Base-by-base conservation (phyloP, 768 basidiomycete genomes). In the Solioccasus polychromus region DNA sequence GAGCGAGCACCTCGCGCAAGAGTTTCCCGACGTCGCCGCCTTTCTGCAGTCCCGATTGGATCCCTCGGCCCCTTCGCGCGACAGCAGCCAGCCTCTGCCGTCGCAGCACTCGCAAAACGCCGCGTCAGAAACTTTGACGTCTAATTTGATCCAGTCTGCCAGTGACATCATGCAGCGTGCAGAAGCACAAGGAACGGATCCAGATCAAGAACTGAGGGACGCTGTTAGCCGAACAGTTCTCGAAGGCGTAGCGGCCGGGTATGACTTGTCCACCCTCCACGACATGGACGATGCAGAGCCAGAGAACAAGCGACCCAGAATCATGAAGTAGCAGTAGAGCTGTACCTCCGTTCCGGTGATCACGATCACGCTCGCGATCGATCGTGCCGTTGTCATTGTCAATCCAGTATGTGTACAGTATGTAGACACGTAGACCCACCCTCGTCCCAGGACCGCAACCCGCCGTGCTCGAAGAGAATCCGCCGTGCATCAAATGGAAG, bases 41-140 rank as follows among this genome's bases (percentile, higher is more conserved):
- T 87, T 78, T 64, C 68, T 91, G 35, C 75, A 78, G 50, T 71
- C 76, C 8, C 59, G 42, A 31, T 51, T 40, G 31, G 45, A 62
- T 20, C 50, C 59, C 42, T 46, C 59, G 45, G 46, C 35, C 23
- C 23, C 14, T 25, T 47, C 40, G 14, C 18, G 23, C 25, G 48
- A 26, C 23, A 25, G 42, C n/a, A 35, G 53, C 30, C 44, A 47
- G 11, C 48, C 46, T 14, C 63, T 62, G 42, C 80, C 76, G 2
- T 87, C 85, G 5, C 80, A 86, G 59, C 78, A 86, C 52, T 72
- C 76, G 18, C 83, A 88, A 63, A 78, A 92, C 47, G 66, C 67
- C 24, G 79, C 78, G 26, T 81, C 88, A n/a, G 83, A 89, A 56
- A 66, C 71, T 26, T 75, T 92, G 47, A 87, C 90, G 4, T 73